Conservation (phyloP, 768 basidiomycete genomes). For the Dioszegia hungarica region DNA sequence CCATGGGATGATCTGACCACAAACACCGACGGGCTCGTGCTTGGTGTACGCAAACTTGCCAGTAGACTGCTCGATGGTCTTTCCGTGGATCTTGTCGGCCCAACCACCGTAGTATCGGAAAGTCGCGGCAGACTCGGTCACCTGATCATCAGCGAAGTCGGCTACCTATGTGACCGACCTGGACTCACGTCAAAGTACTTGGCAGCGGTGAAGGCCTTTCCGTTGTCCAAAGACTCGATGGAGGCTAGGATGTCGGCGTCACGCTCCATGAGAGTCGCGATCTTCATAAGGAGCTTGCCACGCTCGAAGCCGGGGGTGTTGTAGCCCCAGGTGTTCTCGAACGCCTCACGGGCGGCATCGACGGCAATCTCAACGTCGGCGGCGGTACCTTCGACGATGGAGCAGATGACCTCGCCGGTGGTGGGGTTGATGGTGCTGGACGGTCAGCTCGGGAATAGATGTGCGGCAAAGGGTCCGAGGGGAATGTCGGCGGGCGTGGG, state of each 20-base stretch:
- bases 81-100: conserved; percentile 89
- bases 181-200: conserved; percentile 25
- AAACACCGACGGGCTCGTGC: conserved; percentile 61
- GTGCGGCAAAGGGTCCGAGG: neutral
- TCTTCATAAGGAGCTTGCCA: conserved; percentile 71
- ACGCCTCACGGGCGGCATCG: conserved; percentile 73
- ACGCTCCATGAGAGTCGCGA: conserved; percentile 84
- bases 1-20: conserved; percentile 86
- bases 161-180: neutral
- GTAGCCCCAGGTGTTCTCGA: conserved; percentile 82
- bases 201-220: conserved; percentile 60
- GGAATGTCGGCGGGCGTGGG: no score
- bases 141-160: conserved; percentile 5
- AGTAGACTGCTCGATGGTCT: conserved; percentile 53
- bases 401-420: conserved; percentile 41
- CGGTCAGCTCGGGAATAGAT: conserved; percentile 3
- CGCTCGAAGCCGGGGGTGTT: conserved; percentile 61
- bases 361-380: conserved; percentile 77
- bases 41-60: conserved; percentile 72
- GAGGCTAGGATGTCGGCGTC: conserved; percentile 76
- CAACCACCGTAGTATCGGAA: conserved; percentile 82
- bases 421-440: conserved; percentile 49
- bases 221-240: conserved; percentile 81
- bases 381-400: conserved; percentile 41
- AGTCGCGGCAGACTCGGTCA: conserved; percentile 29